phyloP scores from a whole-genome alignment of 768 basidiomycete genomes.

The Suillus subaureus region DNA sequence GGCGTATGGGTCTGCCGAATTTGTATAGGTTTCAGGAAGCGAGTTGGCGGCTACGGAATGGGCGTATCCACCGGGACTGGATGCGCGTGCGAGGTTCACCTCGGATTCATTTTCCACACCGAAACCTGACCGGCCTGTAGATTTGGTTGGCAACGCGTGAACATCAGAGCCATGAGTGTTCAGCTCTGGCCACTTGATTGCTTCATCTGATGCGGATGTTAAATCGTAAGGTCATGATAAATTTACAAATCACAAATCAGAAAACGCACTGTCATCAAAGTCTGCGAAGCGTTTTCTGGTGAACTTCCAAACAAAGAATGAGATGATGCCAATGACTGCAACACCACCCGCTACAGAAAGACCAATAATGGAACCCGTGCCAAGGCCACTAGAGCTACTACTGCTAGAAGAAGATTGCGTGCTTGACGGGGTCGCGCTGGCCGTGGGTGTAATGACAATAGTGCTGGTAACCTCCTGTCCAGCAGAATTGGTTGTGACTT shows the following conservation, averaged over 20 bases:
- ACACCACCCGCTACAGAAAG: conserved; percentile 82
- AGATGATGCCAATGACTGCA: conserved; percentile 67
- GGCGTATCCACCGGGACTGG: conserved; percentile 48
- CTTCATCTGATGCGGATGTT: conserved; percentile 54
- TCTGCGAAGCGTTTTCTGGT: conserved; percentile 75
- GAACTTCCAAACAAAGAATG: conserved; percentile 86
- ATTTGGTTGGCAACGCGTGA: conserved; percentile 67
- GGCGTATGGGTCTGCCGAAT: conserved; percentile 69
- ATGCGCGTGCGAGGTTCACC: conserved; percentile 53
- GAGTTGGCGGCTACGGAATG: conserved; percentile 48
- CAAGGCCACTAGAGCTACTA: conserved; percentile 41
- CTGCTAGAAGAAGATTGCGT: conserved; percentile 23
- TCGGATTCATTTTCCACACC: conserved; percentile 62
- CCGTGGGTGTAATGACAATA: conserved; percentile 16
- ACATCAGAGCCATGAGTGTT: conserved; percentile 62
- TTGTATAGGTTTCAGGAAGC: conserved; percentile 41
- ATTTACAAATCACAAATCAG: conserved; percentile 15
- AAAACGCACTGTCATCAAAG: conserved; percentile 76
- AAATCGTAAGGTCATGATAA: conserved; percentile 6
- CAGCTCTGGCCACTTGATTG: conserved; percentile 91
- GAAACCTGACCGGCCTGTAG: conserved; percentile 73
- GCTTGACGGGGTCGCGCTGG: conserved; percentile 30
- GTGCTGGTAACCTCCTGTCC: conserved; percentile 34
- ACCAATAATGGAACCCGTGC: conserved; percentile 76
- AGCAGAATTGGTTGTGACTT: conserved; percentile 27